phyloP scores from a whole-genome alignment of 2,329 filamentous ascomycete genomes.

The Pezizomycotina sp. region DNA sequence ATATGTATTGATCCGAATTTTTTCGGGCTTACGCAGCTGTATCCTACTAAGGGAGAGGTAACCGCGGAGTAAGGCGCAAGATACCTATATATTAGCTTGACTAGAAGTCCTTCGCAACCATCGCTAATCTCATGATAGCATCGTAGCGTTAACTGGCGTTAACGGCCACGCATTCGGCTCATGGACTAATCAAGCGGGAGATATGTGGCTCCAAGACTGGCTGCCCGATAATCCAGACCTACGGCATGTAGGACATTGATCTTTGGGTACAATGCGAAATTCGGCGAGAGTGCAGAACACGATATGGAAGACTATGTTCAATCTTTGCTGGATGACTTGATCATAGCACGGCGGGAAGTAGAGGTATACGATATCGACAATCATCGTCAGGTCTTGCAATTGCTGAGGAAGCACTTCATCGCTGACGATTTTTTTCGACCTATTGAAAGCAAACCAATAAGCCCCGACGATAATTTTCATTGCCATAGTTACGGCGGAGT shows the following conservation, averaged over 20 bases:
- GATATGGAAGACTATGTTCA: constrained; percentile 12
- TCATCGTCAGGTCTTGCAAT: neutral
- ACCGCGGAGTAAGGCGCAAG: constrained; percentile 12
- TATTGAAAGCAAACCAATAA: constrained; percentile 1
- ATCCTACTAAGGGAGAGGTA: constrained; percentile 7
- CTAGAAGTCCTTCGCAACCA: neutral
- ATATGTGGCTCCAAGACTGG: constrained; percentile 22
- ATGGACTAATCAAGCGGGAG: constrained; percentile 6
- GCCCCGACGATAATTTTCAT: constrained; percentile 11
- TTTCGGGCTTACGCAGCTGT: constrained; percentile 20
- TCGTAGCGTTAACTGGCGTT: constrained; percentile 19
- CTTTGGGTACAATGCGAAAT: constrained; percentile 21
- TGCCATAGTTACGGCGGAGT: constrained; percentile 14
- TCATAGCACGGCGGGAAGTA: constrained; percentile 10
- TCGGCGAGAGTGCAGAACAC: constrained; percentile 4
- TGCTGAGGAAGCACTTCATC: neutral
- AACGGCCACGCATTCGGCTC: constrained; percentile 21
- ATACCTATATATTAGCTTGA: neutral
- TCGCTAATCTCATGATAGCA: constrained; percentile 2
- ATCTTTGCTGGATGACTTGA: constrained; percentile 17
- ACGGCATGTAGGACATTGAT: constrained; percentile 19
- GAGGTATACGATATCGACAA: constrained; percentile 5
- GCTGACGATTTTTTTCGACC: neutral
- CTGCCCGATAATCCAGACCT: constrained; percentile 8
- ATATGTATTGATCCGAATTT: constrained; percentile 18